phyloP scores from a whole-genome alignment of 2,329 filamentous ascomycete species.

The Trichoderma sp. region DNA sequence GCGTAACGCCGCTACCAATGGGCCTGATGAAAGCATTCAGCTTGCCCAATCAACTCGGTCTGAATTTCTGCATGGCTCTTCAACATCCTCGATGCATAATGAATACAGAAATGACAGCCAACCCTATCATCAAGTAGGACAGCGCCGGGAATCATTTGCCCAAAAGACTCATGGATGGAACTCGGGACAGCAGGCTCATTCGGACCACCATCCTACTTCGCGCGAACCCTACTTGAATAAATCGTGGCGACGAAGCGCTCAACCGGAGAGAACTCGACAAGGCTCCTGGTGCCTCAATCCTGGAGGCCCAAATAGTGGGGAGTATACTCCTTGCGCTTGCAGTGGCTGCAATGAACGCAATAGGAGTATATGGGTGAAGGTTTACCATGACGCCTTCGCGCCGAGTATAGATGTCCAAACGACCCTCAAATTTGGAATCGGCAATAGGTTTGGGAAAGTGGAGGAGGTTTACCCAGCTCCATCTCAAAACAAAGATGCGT shows the following conservation, averaged over 20 bases:
- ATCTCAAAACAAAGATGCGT: constrained; percentile 18
- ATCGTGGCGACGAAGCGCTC: neutral
- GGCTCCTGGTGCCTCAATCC: constrained; percentile 27
- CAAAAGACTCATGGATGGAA: constrained; percentile 1
- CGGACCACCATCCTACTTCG: neutral
- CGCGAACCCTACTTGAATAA: neutral
- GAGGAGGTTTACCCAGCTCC: constrained; percentile 28
- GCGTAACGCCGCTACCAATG: neutral
- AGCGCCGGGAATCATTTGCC: constrained; percentile 9
- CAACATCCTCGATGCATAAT: neutral
- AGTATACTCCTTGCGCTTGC: constrained; percentile 30
- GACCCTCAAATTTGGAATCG: constrained; percentile 32
- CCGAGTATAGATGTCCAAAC: constrained; percentile 26
- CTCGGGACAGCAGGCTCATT: neutral
- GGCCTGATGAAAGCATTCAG: neutral
- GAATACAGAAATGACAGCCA: neutral
- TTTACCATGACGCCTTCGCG: constrained; percentile 8
- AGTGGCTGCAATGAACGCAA: constrained; percentile 34
- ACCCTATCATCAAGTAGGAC: neutral
- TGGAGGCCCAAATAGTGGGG: constrained; percentile 9
- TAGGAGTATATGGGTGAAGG: constrained; percentile 31
- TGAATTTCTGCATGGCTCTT: neutral
- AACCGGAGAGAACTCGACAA: neutral
- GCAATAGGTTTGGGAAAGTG: constrained; percentile 30
- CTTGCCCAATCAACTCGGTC: neutral